Conservation (phyloP, 768 basidiomycete genomes). For the Termitomyces sp. region DNA sequence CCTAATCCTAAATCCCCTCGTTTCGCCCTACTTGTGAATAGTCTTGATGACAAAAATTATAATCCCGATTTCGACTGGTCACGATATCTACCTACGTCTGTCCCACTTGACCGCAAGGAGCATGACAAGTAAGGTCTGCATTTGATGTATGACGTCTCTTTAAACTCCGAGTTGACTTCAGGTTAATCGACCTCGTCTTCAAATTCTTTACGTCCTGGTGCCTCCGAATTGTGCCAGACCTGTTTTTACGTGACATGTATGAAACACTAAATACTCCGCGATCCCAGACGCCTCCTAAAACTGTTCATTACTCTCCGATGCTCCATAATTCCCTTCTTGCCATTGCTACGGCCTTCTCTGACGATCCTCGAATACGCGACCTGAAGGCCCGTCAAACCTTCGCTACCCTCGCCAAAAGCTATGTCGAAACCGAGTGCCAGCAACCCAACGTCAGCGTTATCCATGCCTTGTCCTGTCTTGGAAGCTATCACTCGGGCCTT, state of each 20-base stretch:
- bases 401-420: conserved; percentile 37
- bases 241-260: conserved; percentile 47
- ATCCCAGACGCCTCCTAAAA: conserved; percentile 35
- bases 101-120: conserved; percentile 36
- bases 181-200: conserved; percentile 42
- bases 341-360: conserved; percentile 37
- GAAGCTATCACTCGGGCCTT: conserved; percentile 40
- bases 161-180: conserved; percentile 10
- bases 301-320: conserved; percentile 66
- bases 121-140: conserved; percentile 35
- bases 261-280: conserved; percentile 31
- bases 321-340: conserved; percentile 63
- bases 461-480: conserved; percentile 37
- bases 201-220: conserved; percentile 48
- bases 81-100: conserved; percentile 37
- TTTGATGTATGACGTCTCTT: background rate
- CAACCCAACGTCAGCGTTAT: conserved; percentile 41
- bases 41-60: conserved; percentile 30
- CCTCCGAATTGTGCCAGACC: conserved; percentile 39
- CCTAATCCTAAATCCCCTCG: conserved; percentile 30
- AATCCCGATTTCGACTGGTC: conserved; percentile 49
- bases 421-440: conserved; percentile 40
- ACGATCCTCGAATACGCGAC: conserved; percentile 38
- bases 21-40: conserved; percentile 38
- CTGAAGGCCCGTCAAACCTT: conserved; percentile 37